Conservation (phyloP, 805 yeast species). For the Metschnikowia kofuensis region DNA sequence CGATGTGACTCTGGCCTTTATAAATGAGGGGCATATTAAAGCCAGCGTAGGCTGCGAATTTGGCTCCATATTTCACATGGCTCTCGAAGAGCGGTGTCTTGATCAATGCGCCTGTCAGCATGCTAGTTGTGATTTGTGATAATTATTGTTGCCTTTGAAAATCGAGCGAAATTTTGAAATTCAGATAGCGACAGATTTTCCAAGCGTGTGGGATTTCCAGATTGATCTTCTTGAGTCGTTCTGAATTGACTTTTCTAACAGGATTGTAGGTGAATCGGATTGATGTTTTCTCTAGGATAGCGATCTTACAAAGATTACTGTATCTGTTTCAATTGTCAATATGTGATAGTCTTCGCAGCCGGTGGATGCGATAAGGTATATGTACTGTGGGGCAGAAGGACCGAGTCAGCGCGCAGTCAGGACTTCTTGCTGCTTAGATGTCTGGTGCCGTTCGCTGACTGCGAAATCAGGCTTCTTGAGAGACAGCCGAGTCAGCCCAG, state of each 20-base stretch:
- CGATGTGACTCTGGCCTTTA: constrained; percentile 80
- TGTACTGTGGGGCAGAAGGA: constrained; percentile 3
- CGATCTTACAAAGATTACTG: no score
- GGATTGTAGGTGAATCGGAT: background rate
- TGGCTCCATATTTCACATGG: constrained; percentile 77
- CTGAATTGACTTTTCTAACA: no score
- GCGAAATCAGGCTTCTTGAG: background rate
- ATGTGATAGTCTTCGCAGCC: background rate
- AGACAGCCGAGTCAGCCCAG: background rate
- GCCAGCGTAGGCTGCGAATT: constrained; percentile 96
- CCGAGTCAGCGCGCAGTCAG: constrained; percentile 11
- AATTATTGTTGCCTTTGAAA: background rate
- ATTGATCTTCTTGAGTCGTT: no score
- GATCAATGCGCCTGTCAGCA: constrained; percentile 28
- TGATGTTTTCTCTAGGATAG: background rate
- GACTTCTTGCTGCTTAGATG: background rate
- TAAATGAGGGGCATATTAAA: constrained; percentile 92
- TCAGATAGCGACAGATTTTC: no score
- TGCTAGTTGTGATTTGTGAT: background rate
- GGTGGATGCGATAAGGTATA: constrained; percentile 1
- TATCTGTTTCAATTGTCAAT: no score
- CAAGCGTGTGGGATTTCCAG: no score
- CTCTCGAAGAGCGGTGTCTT: constrained; percentile 81
- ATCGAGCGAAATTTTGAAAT: no score
- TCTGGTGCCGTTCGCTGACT: constrained; percentile 1